Conservation (phyloP, 768 basidiomycete species). For the Polyporus arcularius region DNA sequence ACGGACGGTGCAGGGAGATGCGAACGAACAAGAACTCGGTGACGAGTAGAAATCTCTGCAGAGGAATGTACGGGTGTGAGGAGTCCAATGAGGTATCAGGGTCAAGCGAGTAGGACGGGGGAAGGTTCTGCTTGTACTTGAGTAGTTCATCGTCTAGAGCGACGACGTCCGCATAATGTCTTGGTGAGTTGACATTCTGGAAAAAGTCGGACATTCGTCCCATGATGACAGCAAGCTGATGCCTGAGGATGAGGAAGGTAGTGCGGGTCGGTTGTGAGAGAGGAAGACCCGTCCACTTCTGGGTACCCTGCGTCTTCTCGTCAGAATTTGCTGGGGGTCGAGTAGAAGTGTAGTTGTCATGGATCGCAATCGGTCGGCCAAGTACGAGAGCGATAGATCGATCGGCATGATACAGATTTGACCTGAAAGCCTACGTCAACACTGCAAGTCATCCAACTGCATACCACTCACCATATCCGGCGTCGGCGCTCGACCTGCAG, state of each 20-base stretch:
- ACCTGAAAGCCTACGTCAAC: constrained; percentile 45
- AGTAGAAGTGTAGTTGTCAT: constrained; percentile 87
- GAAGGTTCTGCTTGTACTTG: constrained; percentile 72
- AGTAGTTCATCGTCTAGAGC: constrained; percentile 82
- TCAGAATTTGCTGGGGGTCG: constrained; percentile 73
- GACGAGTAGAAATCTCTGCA: constrained; percentile 86
- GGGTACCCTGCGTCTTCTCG: constrained; percentile 48
- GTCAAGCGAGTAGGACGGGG: constrained; percentile 74
- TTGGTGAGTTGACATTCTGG: constrained; percentile 76
- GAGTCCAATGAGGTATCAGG: constrained; percentile 81
- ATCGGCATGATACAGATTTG: constrained; percentile 92
- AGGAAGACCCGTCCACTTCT: constrained; percentile 47
- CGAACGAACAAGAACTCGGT: constrained; percentile 89
- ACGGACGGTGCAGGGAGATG: constrained; percentile 84
- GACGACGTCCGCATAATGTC: constrained; percentile 82
- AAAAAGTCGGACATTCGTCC: constrained; percentile 93
- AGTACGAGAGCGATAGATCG: constrained; percentile 90
- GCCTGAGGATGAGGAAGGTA: constrained; percentile 87
- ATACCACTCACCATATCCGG: constrained; percentile 75
- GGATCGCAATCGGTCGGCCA: constrained; percentile 87
- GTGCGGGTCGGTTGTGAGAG: constrained; percentile 75
- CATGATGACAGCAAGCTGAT: constrained; percentile 80
- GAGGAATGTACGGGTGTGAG: constrained; percentile 61
- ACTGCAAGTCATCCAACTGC: not conserved
- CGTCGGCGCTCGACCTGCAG: constrained; percentile 85